Percentiles rank a stretch among this genome's conserved stretches.
These are phyloP conservation scores for Zygosaccharomyces pseudobailii DNA, from an alignment of 1,139 yeast species.

Conservation along the genomic window DNA sequence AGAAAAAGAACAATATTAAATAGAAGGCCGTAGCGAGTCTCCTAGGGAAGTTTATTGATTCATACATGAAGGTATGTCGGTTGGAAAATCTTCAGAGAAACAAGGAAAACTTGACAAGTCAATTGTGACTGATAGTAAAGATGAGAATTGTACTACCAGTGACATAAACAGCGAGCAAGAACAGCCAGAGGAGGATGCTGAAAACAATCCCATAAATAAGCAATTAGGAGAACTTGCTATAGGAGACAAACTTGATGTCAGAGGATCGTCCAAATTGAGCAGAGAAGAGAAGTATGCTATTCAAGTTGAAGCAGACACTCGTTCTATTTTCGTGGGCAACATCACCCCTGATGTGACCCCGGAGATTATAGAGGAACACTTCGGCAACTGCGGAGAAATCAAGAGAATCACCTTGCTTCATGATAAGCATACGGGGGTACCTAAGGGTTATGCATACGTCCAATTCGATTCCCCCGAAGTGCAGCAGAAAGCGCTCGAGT, in stretches of 20 bases:
- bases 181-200: not conserved
- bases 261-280: slow-evolving; percentile 4
- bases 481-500: slow-evolving; percentile 49
- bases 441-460: slow-evolving; percentile 67
- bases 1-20: too few relatives aligned
- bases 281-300: slow-evolving; percentile 29
- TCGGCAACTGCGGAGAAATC: slow-evolving; percentile 68
- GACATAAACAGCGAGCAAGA: not conserved
- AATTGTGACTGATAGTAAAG: not conserved
- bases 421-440: slow-evolving; percentile 47
- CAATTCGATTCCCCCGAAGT: slow-evolving; percentile 51
- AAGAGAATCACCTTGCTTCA: slow-evolving; percentile 69
- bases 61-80: slow-evolving; percentile 2
- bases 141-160: not conserved
- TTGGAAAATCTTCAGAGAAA: not conserved
- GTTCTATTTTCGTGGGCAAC: slow-evolving; percentile 83
- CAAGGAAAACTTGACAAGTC: not conserved
- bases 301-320: slow-evolving; percentile 56
- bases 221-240: slow-evolving; percentile 3
- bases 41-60: not conserved
- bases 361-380: slow-evolving; percentile 73
- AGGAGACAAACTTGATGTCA: not conserved
- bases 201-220: not conserved
- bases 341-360: slow-evolving; percentile 81
- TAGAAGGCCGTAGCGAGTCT: too few relatives aligned